phyloP scores from a whole-genome alignment of 2,329 filamentous ascomycete species.

The Volutella citrinella region DNA sequence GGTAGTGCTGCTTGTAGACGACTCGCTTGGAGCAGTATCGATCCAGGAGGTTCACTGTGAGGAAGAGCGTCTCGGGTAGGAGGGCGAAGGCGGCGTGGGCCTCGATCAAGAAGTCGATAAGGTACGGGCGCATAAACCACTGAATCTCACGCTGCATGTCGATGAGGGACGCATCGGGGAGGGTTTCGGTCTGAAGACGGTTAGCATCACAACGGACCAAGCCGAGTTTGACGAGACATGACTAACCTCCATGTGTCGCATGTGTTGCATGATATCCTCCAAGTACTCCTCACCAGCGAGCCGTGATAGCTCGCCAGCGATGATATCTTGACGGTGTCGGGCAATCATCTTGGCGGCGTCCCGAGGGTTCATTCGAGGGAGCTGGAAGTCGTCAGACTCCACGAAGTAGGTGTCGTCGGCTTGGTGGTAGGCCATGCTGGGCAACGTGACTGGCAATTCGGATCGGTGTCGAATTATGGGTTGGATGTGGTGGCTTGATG shows the following conservation, averaged over 20 bases:
- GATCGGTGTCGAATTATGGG: slow-evolving; percentile 15
- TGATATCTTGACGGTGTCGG: slow-evolving; percentile 79
- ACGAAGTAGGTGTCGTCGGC: slow-evolving; percentile 51
- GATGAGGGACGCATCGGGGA: slow-evolving; percentile 95
- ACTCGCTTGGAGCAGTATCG: slow-evolving; percentile 97
- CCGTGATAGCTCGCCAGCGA: slow-evolving; percentile 84
- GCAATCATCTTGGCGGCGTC: slow-evolving; percentile 77
- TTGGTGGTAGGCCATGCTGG: slow-evolving; percentile 47
- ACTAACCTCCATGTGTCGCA: slow-evolving; percentile 87
- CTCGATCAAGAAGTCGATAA: slow-evolving; percentile 97
- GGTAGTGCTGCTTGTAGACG: slow-evolving; percentile 98
- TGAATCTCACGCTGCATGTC: slow-evolving; percentile 99
- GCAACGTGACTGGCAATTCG: slow-evolving; percentile 15
- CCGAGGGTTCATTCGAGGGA: slow-evolving; percentile 62
- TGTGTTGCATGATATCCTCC: slow-evolving; percentile 90
- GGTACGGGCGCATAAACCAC: slow-evolving; percentile 98
- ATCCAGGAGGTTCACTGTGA: slow-evolving; percentile 94
- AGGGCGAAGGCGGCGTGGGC: slow-evolving; percentile 93
- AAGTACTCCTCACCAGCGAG: slow-evolving; percentile 86
- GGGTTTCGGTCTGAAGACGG: slow-evolving; percentile 64
- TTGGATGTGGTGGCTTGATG: too few relatives aligned
- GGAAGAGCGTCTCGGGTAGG: slow-evolving; percentile 90
- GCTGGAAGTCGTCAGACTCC: slow-evolving; percentile 50
- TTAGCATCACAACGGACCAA: slow-evolving; percentile 19
- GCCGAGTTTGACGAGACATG: background rate